Percentiles rank a stretch among this genome's conserved stretches.
Evolutionary conservation across 306 rosid genomes (phyloP).

Genomic region (Fragaria ananassa): DNA sequence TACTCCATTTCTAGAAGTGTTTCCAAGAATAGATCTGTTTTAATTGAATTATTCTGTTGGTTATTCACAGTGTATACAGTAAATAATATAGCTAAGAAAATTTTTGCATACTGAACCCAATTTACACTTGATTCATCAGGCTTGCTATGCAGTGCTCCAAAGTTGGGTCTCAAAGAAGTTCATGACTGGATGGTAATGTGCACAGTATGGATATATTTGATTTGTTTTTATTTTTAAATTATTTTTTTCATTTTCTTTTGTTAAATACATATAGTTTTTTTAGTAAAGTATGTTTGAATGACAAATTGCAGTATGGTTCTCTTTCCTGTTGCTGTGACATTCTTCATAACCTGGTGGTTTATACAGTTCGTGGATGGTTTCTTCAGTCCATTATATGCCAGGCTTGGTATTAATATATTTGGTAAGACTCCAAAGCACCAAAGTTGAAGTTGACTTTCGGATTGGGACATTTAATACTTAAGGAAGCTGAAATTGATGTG

Average conservation of each 20-base stretch:
- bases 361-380: constrained; percentile 45
- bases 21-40: neutral
- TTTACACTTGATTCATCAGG: constrained; percentile 30
- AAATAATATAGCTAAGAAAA: neutral
- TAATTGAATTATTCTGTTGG: neutral
- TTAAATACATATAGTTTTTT: neutral
- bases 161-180: constrained; percentile 55
- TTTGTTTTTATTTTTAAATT: neutral
- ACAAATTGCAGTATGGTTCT: constrained; percentile 46
- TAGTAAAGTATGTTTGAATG: constrained; percentile 11
- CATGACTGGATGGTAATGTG: constrained; percentile 52
- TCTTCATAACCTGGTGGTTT: constrained; percentile 53
- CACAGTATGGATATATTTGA: constrained; percentile 6
- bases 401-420: constrained; percentile 43
- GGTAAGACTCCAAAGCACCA: constrained; percentile 27
- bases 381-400: constrained; percentile 47
- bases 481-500: neutral
- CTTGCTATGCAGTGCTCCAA: constrained; percentile 53
- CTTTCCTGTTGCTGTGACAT: constrained; percentile 49
- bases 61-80: neutral
- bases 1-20: neutral
- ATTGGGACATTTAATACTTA: neutral
- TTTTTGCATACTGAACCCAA: neutral
- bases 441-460: neutral
- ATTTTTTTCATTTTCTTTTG: neutral